These are phyloP conservation scores for Setomelanomma holmii DNA, from an alignment of 2,329 filamentous ascomycete species.

Conservation along the genomic window DNA sequence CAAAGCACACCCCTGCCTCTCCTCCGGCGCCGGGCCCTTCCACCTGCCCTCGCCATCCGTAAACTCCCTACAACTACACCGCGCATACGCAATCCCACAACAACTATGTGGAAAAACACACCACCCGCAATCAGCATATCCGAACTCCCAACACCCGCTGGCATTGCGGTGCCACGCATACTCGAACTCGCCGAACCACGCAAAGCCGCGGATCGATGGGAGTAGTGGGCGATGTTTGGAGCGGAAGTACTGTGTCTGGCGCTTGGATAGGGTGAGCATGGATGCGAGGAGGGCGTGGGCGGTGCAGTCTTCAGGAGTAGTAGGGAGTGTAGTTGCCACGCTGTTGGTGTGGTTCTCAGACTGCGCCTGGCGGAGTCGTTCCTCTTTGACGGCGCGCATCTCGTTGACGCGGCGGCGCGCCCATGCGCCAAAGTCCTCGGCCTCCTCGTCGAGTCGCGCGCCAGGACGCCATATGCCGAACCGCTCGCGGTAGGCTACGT, in stretches of 20 bases:
- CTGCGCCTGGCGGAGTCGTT: too few relatives aligned
- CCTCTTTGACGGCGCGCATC: conserved; percentile 15
- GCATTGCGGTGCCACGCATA: neutral
- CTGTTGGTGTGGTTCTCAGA: conserved; percentile 17
- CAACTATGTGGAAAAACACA: neutral
- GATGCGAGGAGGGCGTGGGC: neutral
- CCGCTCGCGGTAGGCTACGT: neutral
- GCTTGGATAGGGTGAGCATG: too few relatives aligned
- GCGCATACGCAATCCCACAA: neutral
- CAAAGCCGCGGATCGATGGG: neutral
- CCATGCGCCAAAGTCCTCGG: conserved; percentile 15
- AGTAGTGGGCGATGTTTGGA: too few relatives aligned
- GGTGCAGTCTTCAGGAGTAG: neutral
- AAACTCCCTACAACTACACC: neutral
- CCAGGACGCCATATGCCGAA: too few relatives aligned
- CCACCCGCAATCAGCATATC: neutral
- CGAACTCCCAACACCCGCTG: neutral
- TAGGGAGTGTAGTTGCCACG: conserved; percentile 14
- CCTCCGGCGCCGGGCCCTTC: neutral
- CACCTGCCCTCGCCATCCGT: too few relatives aligned
- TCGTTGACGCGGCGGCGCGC: conserved; percentile 13
- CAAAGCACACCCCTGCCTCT: neutral
- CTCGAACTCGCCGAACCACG: neutral
- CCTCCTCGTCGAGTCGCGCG: too few relatives aligned
- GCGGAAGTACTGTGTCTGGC: too few relatives aligned